phyloP scores from a whole-genome alignment of 805 yeast genomes.

The Kodamaea kaohsiungensis region DNA sequence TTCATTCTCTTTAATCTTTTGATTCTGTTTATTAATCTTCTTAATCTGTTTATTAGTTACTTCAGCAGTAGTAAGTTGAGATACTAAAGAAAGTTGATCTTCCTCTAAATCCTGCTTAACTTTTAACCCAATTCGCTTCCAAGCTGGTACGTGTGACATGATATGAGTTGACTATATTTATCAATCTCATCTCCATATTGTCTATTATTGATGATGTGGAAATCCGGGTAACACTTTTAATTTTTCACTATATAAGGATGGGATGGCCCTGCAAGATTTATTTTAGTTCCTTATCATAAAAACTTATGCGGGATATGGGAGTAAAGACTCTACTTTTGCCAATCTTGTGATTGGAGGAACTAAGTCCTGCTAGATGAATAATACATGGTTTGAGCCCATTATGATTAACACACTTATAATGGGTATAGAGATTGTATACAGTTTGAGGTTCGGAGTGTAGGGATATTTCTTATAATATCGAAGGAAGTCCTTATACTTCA shows the following conservation, averaged over 20 bases:
- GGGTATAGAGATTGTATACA: conserved; percentile 51
- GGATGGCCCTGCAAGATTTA: not conserved
- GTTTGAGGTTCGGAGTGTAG: no score
- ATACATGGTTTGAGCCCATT: conserved; percentile 51
- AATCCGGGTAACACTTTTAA: conserved; percentile 11
- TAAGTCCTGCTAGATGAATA: conserved; percentile 35
- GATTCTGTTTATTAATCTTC: conserved; percentile 37
- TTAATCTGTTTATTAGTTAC: conserved; percentile 46
- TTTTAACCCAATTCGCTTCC: conserved; percentile 76
- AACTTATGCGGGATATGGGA: conserved; percentile 4
- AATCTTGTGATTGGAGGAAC: conserved; percentile 12
- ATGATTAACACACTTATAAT: conserved; percentile 30
- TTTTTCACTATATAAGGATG: not conserved
- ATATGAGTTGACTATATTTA: not conserved
- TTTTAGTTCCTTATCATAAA: not conserved
- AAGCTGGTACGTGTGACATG: conserved; percentile 59
- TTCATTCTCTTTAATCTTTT: conserved; percentile 21
- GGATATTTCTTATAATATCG: no score
- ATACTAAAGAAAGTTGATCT: conserved; percentile 47
- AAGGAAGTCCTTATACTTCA: no score
- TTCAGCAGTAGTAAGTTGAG: conserved; percentile 46
- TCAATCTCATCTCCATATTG: not conserved
- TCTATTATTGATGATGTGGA: no score
- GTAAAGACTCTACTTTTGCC: not conserved
- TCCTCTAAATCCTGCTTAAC: conserved; percentile 48